Percentiles rank a stretch among this genome's conserved stretches.
Conservation (phyloP, 352 stramenopile species). For the Phytophthora europaea region DNA sequence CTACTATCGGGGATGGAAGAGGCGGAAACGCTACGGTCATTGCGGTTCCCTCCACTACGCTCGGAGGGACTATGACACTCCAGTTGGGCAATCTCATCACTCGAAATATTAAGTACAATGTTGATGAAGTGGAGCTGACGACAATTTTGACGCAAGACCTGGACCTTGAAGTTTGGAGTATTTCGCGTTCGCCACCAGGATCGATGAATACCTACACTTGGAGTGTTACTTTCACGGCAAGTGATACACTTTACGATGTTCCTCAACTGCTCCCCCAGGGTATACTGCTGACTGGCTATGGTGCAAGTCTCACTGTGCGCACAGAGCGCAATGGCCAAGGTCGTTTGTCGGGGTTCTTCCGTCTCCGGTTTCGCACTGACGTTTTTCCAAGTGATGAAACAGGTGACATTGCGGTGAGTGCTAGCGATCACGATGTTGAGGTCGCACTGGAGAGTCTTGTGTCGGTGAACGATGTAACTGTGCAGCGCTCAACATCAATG, state of each 20-base stretch:
- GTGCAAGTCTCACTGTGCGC: constrained; percentile 53
- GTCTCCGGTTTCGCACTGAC: constrained; percentile 74
- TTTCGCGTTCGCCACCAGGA: constrained; percentile 55
- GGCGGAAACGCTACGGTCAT: constrained; percentile 49
- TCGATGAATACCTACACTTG: constrained; percentile 69
- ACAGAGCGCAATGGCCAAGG: constrained; percentile 73
- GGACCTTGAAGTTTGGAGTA: constrained; percentile 57
- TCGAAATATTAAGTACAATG: constrained; percentile 75
- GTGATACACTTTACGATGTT: constrained; percentile 71
- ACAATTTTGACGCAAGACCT: constrained; percentile 76
- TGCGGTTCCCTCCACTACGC: constrained; percentile 66
- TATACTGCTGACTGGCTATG: constrained; percentile 66
- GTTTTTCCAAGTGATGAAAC: constrained; percentile 84
- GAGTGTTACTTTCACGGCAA: constrained; percentile 82
- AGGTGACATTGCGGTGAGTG: constrained; percentile 66
- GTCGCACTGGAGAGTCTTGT: constrained; percentile 74
- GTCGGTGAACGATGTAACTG: constrained; percentile 72
- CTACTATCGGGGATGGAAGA: constrained; percentile 72
- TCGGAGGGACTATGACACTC: constrained; percentile 76
- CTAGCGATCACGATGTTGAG: constrained; percentile 65
- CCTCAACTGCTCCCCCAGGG: constrained; percentile 59
- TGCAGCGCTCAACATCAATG: constrained; percentile 71
- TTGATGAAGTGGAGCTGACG: constrained; percentile 60
- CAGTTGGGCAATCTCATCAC: constrained; percentile 65
- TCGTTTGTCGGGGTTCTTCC: constrained; percentile 74